phyloP scores from a whole-genome alignment of 2,329 filamentous ascomycete genomes.

The Pseudogymnoascus sp. region DNA sequence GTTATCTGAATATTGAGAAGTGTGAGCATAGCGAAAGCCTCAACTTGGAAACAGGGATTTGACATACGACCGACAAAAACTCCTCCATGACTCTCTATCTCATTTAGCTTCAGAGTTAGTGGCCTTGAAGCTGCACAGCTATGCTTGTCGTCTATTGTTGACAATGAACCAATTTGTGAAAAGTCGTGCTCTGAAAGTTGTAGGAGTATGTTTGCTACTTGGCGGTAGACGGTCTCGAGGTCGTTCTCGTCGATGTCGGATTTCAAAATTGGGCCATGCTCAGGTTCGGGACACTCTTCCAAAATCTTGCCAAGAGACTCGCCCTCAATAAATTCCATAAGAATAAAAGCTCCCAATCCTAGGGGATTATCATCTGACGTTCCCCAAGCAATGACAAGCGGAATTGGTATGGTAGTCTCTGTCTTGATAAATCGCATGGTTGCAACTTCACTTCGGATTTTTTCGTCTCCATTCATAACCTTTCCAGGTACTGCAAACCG shows the following conservation, averaged over 20 bases:
- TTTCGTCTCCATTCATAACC: slow-evolving; percentile 16
- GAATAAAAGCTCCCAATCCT: slow-evolving; percentile 26
- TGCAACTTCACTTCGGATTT: slow-evolving; percentile 15
- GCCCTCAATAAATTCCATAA: slow-evolving; percentile 23
- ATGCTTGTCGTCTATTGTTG: not conserved
- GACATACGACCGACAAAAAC: not conserved
- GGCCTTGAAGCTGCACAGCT: not conserved
- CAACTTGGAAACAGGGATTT: not conserved
- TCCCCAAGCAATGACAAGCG: slow-evolving; percentile 25
- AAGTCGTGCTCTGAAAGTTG: slow-evolving; percentile 17
- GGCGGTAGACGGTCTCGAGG: slow-evolving; percentile 14
- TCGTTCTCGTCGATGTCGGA: slow-evolving; percentile 16
- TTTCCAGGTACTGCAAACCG: slow-evolving; percentile 16
- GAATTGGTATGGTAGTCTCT: slow-evolving; percentile 10
- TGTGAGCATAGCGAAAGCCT: not conserved
- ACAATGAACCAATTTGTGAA: slow-evolving; percentile 14
- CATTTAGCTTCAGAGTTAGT: not conserved
- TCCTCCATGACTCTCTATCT: not conserved
- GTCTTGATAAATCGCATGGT: slow-evolving; percentile 13
- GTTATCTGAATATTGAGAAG: not conserved
- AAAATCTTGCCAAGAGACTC: slow-evolving; percentile 15
- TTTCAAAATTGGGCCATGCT: slow-evolving; percentile 13
- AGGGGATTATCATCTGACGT: slow-evolving; percentile 24
- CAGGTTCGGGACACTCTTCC: slow-evolving; percentile 3
- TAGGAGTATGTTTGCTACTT: slow-evolving; percentile 16